Percentiles rank a stretch among this genome's conserved stretches.
Evolutionary conservation across 257 asterid species (phyloP).

Genomic region (Voacanga thouarsii): DNA sequence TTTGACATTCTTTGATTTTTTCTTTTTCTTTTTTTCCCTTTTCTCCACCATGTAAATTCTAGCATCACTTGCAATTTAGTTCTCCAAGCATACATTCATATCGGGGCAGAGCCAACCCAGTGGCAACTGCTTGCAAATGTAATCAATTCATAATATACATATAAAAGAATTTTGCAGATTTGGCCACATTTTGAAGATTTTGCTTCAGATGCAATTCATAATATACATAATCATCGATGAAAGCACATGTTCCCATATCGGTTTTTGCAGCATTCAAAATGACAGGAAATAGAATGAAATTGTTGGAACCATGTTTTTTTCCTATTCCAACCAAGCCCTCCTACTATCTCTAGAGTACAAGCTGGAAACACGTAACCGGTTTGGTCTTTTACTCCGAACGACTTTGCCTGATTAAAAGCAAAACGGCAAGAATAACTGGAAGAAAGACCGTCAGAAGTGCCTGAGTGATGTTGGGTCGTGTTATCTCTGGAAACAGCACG

Average conservation of each 20-base stretch:
- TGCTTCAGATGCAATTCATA: not conserved
- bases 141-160: not conserved
- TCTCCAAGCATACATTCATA: not conserved
- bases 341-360: not conserved
- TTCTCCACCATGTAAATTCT: slow-evolving; percentile 10
- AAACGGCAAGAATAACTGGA: slow-evolving; percentile 41
- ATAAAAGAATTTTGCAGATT: not conserved
- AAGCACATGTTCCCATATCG: too few species aligned
- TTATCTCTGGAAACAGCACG: slow-evolving; percentile 45
- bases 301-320: not conserved
- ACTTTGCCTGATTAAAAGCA: slow-evolving; percentile 48
- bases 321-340: not conserved
- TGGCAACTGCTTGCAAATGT: slow-evolving; percentile 1
- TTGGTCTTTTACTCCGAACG: slow-evolving; percentile 14
- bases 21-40: not conserved
- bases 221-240: not conserved
- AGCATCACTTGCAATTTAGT: not conserved
- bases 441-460: slow-evolving; percentile 48
- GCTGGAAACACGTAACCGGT: not conserved
- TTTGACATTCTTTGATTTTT: slow-evolving; percentile 13
- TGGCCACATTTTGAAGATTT: not conserved
- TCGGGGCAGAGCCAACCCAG: not conserved
- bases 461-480: slow-evolving; percentile 42
- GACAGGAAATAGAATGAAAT: too few species aligned
- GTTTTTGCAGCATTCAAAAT: too few species aligned